phyloP scores from a whole-genome alignment of 345 rosid species.

The Corchorus olitorius region DNA sequence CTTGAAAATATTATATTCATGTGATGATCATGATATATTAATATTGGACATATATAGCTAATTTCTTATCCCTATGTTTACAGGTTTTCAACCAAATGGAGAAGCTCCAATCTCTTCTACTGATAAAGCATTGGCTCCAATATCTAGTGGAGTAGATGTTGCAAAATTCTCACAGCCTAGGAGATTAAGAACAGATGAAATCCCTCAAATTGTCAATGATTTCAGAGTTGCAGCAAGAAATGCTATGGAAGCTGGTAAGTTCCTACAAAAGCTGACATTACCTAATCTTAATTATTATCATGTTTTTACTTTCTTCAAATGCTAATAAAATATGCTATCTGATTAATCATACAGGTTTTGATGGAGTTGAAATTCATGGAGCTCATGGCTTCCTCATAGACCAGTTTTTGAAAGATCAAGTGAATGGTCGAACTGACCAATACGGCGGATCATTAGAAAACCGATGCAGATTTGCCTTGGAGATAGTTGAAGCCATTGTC shows the following conservation, averaged over 20 bases:
- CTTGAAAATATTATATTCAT: too few relatives aligned
- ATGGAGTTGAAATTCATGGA: constrained; percentile 75
- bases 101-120: constrained; percentile 61
- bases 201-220: constrained; percentile 61
- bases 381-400: constrained; percentile 69
- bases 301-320: too few relatives aligned
- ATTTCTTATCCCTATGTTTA: background rate
- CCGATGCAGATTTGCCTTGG: constrained; percentile 59
- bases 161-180: constrained; percentile 53
- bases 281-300: too few relatives aligned
- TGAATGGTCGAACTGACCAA: constrained; percentile 64
- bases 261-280: too few relatives aligned
- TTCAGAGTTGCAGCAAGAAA: constrained; percentile 67
- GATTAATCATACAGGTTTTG: constrained; percentile 48
- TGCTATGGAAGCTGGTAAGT: too few relatives aligned
- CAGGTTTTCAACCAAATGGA: constrained; percentile 65
- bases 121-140: constrained; percentile 52
- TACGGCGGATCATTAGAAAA: constrained; percentile 70
- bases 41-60: too few relatives aligned
- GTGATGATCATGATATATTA: too few relatives aligned
- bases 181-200: constrained; percentile 55
- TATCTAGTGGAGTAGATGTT: constrained; percentile 43
- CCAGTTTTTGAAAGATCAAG: constrained; percentile 67
- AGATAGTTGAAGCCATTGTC: constrained; percentile 58
- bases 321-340: too few relatives aligned